phyloP scores from a whole-genome alignment of 306 rosid genomes.

The Mimosa pudica region DNA sequence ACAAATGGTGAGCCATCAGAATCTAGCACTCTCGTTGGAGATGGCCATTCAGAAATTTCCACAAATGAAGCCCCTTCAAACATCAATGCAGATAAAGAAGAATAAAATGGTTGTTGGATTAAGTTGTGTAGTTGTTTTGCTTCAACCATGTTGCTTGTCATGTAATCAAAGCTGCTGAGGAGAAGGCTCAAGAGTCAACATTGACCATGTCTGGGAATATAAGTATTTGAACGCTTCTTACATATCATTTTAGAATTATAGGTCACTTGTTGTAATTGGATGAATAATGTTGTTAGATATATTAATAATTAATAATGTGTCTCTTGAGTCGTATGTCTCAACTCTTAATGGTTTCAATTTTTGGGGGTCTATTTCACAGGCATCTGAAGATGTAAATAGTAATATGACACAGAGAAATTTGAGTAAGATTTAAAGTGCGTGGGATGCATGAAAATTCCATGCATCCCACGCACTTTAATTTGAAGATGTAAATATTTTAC shows the following conservation, averaged over 20 bases:
- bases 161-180: conserved; percentile 25
- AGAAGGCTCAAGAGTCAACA: neutral
- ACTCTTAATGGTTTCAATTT: conserved; percentile 11
- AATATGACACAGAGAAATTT: no score
- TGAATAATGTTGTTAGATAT: conserved; percentile 33
- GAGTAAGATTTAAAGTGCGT: no score
- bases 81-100: conserved; percentile 50
- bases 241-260: conserved; percentile 30
- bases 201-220: neutral
- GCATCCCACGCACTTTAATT: no score
- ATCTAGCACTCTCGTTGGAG: conserved; percentile 43
- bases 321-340: conserved; percentile 22
- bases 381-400: neutral
- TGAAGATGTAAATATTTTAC: no score
- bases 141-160: conserved; percentile 6
- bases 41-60: conserved; percentile 42
- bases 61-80: conserved; percentile 56
- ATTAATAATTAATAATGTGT: conserved; percentile 33
- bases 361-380: conserved; percentile 13
- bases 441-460: no score
- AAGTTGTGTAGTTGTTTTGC: neutral
- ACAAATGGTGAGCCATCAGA: conserved; percentile 50
- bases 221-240: conserved; percentile 19
- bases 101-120: conserved; percentile 27
- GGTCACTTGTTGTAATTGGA: conserved; percentile 4